Evolutionary conservation across 2,329 filamentous ascomycete genomes (phyloP).

Genomic region (Hortaea werneckii): DNA sequence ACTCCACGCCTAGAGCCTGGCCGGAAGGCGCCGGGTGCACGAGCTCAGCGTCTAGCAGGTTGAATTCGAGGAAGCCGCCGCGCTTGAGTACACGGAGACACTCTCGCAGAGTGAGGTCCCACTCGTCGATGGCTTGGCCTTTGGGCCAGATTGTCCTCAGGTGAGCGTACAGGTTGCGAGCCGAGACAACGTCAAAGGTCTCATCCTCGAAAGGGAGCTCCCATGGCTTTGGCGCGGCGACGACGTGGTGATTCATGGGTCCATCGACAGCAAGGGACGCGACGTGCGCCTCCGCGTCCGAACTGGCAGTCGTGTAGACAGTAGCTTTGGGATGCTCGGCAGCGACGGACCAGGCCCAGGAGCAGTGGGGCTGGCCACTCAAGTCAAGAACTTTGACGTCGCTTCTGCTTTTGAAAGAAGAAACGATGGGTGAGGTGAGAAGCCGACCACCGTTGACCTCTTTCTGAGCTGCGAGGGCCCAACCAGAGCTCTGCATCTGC

Average conservation of each 20-base stretch:
- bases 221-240: slow-evolving; percentile 66
- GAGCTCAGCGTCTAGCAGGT: slow-evolving; percentile 79
- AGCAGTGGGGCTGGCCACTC: slow-evolving; percentile 71
- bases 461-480: slow-evolving; percentile 53
- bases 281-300: slow-evolving; percentile 25
- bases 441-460: slow-evolving; percentile 52
- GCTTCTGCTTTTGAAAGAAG: slow-evolving; percentile 21
- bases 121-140: slow-evolving; percentile 55
- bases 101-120: slow-evolving; percentile 73
- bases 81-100: slow-evolving; percentile 88
- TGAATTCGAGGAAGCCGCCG: slow-evolving; percentile 85
- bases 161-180: slow-evolving; percentile 73
- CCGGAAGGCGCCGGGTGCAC: slow-evolving; percentile 72
- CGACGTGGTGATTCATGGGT: slow-evolving; percentile 76
- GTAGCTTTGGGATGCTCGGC: slow-evolving; percentile 75
- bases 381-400: slow-evolving; percentile 71
- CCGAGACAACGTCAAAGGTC: slow-evolving; percentile 86
- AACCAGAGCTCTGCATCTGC: slow-evolving; percentile 53
- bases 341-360: slow-evolving; percentile 94
- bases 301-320: slow-evolving; percentile 63
- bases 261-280: slow-evolving; percentile 67
- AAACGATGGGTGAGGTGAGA: slow-evolving; percentile 44
- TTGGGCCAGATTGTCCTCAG: slow-evolving; percentile 59
- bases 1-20: slow-evolving; percentile 79
- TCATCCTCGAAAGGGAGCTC: slow-evolving; percentile 74